Evolutionary conservation across 352 stramenopile species (phyloP).

Genomic region (Globisporangium emineosum): DNA sequence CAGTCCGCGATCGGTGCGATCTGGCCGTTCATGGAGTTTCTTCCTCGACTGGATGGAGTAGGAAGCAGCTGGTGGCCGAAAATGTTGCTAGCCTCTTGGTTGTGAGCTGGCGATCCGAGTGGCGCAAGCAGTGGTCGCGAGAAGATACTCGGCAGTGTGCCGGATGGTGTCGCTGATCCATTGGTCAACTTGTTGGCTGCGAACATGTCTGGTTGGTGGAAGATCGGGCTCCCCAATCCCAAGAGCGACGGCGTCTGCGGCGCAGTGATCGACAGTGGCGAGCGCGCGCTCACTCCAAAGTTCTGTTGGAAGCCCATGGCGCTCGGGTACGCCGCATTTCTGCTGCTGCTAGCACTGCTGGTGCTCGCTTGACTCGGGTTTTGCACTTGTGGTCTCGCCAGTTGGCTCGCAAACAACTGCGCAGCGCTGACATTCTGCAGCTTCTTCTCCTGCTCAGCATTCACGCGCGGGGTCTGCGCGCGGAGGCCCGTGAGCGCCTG

Average conservation of each 20-base stretch:
- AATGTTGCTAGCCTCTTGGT: not conserved
- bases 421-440: slow-evolving; percentile 13
- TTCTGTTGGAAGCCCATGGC: slow-evolving; percentile 12
- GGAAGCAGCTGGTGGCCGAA: slow-evolving; percentile 11
- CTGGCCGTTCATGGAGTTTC: not conserved
- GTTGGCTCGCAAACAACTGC: slow-evolving; percentile 12
- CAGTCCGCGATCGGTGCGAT: slow-evolving; percentile 11
- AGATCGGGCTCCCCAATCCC: slow-evolving; percentile 27
- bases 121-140: slow-evolving; percentile 38
- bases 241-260: slow-evolving; percentile 23
- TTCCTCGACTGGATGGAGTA: slow-evolving; percentile 11
- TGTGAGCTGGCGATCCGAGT: slow-evolving; percentile 24
- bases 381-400: slow-evolving; percentile 4
- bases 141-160: slow-evolving; percentile 47
- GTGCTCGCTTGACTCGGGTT: slow-evolving; percentile 2
- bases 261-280: slow-evolving; percentile 48
- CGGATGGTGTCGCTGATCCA: slow-evolving; percentile 19
- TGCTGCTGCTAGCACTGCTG: not conserved
- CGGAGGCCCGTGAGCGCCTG: slow-evolving; percentile 73
- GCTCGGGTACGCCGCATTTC: slow-evolving; percentile 17
- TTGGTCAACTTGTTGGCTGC: slow-evolving; percentile 10
- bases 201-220: slow-evolving; percentile 37
- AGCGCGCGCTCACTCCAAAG: slow-evolving; percentile 17
- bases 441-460: slow-evolving; percentile 17
- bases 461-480: slow-evolving; percentile 17